Evolutionary conservation across 192 early-diverging fungal species (phyloP).

Genomic region (Coemansia asiatica): DNA sequence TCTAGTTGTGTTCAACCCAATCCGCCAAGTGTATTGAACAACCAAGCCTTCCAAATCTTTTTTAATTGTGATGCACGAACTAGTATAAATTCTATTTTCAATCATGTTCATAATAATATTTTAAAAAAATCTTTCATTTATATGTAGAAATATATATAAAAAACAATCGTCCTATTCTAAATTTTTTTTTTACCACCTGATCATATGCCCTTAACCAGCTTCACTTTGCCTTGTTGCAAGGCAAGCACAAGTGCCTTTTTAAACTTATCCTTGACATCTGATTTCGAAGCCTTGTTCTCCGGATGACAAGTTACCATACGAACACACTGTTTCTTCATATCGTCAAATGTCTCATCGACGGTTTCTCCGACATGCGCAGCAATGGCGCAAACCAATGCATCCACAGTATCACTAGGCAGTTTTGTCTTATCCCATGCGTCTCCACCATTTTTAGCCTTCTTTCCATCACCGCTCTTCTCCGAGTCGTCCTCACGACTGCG

Average conservation of each 20-base stretch:
- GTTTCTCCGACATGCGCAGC: constrained; percentile 6
- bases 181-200: background rate
- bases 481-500: constrained; percentile 14
- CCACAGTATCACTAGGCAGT: constrained; percentile 14
- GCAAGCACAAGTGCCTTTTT: constrained; percentile 32
- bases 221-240: constrained; percentile 19
- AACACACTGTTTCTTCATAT: constrained; percentile 35
- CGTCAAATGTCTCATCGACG: constrained; percentile 10
- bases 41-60: no score
- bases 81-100: no score
- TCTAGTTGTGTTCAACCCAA: no score
- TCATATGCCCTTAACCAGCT: constrained; percentile 10
- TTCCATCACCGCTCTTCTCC: constrained; percentile 19
- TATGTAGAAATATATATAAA: no score
- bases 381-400: constrained; percentile 33
- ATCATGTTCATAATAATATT: no score
- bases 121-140: no score
- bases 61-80: no score
- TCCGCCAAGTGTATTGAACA: no score
- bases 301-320: constrained; percentile 33
- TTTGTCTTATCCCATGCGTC: constrained; percentile 23
- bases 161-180: no score
- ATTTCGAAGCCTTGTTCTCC: constrained; percentile 20
- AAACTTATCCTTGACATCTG: constrained; percentile 32
- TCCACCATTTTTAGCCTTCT: constrained; percentile 1